Conservation (phyloP, 495 filamentous ascomycete genomes). For the Lentithecium fluviatile region DNA sequence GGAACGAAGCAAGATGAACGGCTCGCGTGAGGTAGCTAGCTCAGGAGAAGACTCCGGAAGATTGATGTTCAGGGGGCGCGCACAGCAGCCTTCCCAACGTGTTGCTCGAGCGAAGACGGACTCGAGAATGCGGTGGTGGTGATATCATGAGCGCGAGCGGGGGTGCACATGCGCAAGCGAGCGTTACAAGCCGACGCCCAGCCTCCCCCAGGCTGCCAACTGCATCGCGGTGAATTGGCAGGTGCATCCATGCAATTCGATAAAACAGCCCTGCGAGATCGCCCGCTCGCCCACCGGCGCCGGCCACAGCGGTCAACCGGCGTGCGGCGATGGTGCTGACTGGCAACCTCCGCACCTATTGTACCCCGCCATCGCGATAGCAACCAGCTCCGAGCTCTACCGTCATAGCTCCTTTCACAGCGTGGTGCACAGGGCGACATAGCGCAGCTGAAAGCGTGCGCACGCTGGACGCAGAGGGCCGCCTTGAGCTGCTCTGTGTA, state of each 20-base stretch:
- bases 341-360: not conserved
- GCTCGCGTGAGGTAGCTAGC: not conserved
- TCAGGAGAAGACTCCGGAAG: not conserved
- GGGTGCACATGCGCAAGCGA: conserved; percentile 1
- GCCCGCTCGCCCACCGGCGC: not conserved
- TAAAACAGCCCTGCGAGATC: conserved; percentile 1
- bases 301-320: not conserved
- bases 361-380: conserved; percentile 24
- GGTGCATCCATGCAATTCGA: conserved; percentile 1
- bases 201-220: not conserved
- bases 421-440: not conserved
- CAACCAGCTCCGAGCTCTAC: conserved; percentile 4
- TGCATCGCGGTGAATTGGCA: not conserved
- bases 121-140: not conserved
- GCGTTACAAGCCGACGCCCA: not conserved
- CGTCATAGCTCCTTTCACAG: too few species aligned
- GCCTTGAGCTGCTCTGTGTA: not conserved
- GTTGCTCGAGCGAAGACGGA: too few species aligned
- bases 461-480: not conserved
- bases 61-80: not conserved
- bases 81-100: not conserved
- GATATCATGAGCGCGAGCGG: not conserved
- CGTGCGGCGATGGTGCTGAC: not conserved
- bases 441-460: not conserved
- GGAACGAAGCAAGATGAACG: not conserved